Evolutionary conservation across 441 rosid genomes (phyloP), one percentile per base, ranked within the genome.

Genomic region (Capsella rubella): DNA sequence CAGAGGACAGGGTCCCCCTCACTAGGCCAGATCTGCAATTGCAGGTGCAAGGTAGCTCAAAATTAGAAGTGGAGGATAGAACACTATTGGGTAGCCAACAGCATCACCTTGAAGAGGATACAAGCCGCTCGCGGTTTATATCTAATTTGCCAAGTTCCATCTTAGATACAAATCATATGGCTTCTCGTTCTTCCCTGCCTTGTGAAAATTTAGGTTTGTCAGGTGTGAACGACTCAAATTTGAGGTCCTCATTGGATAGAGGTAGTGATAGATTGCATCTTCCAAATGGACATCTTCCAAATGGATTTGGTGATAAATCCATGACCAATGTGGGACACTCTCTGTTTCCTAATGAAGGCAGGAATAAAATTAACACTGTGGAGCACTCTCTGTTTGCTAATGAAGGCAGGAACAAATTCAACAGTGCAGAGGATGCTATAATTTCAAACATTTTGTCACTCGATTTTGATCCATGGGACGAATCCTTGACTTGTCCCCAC

Each of bases 381-480:
- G 88, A 81, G 73, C 73, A 70, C 50, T 76, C 86, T 34, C 62
- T 83, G 65, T 80, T 79, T 64, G 69, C 87, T 59, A 79, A 59
- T 78, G 92, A 79, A 52, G 81, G 70, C 73, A 82, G 80, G 73
- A 35, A 82, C 69, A 71, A 63, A 51, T 25, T 50, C 49, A 76
- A 47, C 37, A 69, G 84, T 79, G 74, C 76, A 40, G 97, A 93
- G 80, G 82, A 83, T 85, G 92, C 83, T 76, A 82, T 85, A 71
- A 85, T 90, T 54, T 89, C 98, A 51, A 83, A 91, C 73, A 91
- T 95, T 59, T 80, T 93, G 65, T 90, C 95, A 2, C 74, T 91
- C 56, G 99, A 95, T 76, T 84, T 90, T 66, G 97, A 93, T 85
- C 63, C 92, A 16, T 95, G 95, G 96, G 90, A 88, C 80, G 91